Evolutionary conservation across 257 asterid genomes (phyloP).

Genomic region (Capsicum chinense): DNA sequence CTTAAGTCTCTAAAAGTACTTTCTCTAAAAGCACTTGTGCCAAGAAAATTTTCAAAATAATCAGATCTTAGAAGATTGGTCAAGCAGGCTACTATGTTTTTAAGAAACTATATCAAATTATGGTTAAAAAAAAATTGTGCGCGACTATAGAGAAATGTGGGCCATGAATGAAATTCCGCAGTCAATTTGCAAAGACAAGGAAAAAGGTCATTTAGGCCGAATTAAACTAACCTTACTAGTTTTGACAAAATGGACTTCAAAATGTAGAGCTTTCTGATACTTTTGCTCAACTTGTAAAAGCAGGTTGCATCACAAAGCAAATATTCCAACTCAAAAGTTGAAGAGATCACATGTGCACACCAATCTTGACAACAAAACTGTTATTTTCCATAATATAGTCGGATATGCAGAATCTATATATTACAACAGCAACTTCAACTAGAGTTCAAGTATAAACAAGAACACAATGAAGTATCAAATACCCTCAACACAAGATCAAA

Average conservation of each 20-base stretch:
- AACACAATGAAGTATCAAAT: too few relatives aligned
- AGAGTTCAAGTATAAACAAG: too few relatives aligned
- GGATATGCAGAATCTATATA: too few relatives aligned
- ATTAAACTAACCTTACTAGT: constrained; percentile 1
- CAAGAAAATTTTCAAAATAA: too few relatives aligned
- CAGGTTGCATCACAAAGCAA: background rate
- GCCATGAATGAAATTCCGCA: background rate
- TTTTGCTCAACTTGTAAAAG: constrained; percentile 15
- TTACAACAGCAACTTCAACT: too few relatives aligned
- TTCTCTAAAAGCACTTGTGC: too few relatives aligned
- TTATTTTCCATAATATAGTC: background rate
- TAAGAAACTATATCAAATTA: background rate
- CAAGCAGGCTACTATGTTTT: too few relatives aligned
- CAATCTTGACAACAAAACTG: background rate
- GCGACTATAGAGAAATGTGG: background rate
- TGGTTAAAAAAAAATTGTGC: background rate
- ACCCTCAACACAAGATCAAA: too few relatives aligned
- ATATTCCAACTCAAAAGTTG: background rate
- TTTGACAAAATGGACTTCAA: background rate
- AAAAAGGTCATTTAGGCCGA: background rate
- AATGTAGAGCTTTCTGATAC: background rate
- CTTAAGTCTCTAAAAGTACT: too few relatives aligned
- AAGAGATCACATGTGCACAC: background rate
- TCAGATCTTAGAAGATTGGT: too few relatives aligned
- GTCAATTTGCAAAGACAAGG: background rate